Evolutionary conservation across 2,329 filamentous ascomycete genomes (phyloP), one percentile per base, ranked within the genome.

Genomic region (Tolypocladium sp.): DNA sequence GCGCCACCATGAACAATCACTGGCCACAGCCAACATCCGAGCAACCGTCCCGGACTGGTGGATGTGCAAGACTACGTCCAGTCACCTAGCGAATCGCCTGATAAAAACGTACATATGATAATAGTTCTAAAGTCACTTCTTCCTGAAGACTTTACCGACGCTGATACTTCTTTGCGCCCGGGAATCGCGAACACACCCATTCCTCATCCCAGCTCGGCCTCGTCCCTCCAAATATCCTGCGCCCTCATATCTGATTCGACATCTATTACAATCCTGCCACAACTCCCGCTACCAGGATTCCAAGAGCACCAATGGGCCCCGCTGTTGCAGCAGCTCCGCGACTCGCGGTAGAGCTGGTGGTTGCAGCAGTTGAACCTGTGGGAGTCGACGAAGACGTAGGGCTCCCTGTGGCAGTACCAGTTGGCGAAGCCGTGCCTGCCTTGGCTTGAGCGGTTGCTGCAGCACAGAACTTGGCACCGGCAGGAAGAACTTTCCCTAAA

Each of bases 401-500:
- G 44, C 44, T 51, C 17, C 30, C 55, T 44, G 27, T 44, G 13
- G 40, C 53, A 13, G 42, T 42, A 15, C 57, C 54, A 3, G 51
- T 57, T 22, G 57, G 30, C 17, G 60, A 35, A 56, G 55, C n/a
- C 3, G 46, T 22, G 12, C 59, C 46, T 41, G 59, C 38, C 15
- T 58, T 49, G 44, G 60, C 57, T n/a, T 58, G 46, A 12, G 53
- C 55, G 33, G 59, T 61, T 15, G 59, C 60, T 12, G 58, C 63
- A 8, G 59, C 46, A 49, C 61, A 65, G 41, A 61, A 65, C 22
- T 63, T 60, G 15, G 52, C 57, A 7, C 61, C 60, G 17, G 57
- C 61, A 12, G 63, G 61, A n/a, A 63, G 54, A 2, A 61, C 60
- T 25, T 65, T 59, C 17, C 38, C 61, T 65, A 44, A 20, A 30